Evolutionary conservation across 805 yeast genomes (phyloP).

Genomic region (Kodamaea sagamina): DNA sequence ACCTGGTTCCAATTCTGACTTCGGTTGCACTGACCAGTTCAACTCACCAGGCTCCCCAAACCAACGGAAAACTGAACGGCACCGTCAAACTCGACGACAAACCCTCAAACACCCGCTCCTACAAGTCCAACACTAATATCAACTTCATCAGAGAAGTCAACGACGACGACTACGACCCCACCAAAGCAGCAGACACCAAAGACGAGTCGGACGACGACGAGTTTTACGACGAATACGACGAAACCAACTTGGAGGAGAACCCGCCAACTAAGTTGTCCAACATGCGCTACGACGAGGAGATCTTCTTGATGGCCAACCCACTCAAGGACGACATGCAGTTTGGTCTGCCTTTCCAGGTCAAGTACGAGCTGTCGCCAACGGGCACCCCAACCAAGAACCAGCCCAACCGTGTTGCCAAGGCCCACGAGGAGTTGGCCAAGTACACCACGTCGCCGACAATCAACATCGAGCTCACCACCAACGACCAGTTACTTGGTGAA

Average conservation of each 20-base stretch:
- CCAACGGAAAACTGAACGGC: background rate
- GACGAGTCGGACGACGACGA: slow-evolving; percentile 9
- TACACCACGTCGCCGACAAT: background rate
- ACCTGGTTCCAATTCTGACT: background rate
- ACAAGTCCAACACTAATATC: slow-evolving; percentile 20
- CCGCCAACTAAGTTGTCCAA: slow-evolving; percentile 28
- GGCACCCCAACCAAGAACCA: slow-evolving; percentile 6
- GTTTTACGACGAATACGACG: slow-evolving; percentile 16
- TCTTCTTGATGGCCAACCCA: slow-evolving; percentile 25
- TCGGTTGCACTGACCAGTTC: slow-evolving; percentile 6
- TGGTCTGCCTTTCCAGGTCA: slow-evolving; percentile 39
- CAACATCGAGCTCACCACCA: slow-evolving; percentile 8
- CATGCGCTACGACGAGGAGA: slow-evolving; percentile 30
- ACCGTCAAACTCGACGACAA: slow-evolving; percentile 9
- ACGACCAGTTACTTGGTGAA: slow-evolving; percentile 42
- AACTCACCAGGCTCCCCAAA: background rate
- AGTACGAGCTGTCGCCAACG: slow-evolving; percentile 16
- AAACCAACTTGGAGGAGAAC: slow-evolving; percentile 23
- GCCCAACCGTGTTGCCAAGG: background rate
- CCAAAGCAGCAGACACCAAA: slow-evolving; percentile 1
- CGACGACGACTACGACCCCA: slow-evolving; percentile 21
- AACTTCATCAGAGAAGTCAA: slow-evolving; percentile 34
- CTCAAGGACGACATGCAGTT: slow-evolving; percentile 19
- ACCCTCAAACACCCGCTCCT: slow-evolving; percentile 8
- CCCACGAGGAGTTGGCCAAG: slow-evolving; percentile 8